Conservation (phyloP, 2,329 filamentous ascomycete genomes). For the Diaporthe longicolla region DNA sequence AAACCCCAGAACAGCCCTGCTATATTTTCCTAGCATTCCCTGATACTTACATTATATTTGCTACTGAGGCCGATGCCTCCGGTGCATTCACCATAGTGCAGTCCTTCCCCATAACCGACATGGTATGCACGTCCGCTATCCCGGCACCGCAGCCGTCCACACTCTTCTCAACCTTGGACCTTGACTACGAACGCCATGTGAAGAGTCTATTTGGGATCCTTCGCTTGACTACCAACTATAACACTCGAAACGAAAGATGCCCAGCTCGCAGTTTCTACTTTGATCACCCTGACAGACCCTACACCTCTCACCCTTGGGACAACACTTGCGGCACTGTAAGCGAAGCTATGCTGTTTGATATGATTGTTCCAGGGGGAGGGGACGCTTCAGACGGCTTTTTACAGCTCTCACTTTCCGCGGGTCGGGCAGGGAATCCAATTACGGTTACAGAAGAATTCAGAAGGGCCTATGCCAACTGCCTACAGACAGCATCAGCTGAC, state of each 20-base stretch:
- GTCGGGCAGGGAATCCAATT: not conserved
- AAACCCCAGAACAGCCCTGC: not conserved
- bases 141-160: too few species aligned
- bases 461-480: not conserved
- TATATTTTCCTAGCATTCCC: not conserved
- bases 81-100: not conserved
- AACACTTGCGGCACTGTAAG: not conserved
- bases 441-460: not conserved
- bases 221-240: too few species aligned
- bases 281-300: too few species aligned
- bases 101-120: not conserved
- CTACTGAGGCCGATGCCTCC: not conserved
- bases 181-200: too few species aligned
- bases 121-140: accelerated
- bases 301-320: too few species aligned
- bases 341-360: not conserved
- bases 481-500: not conserved
- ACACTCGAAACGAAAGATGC: too few species aligned
- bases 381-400: not conserved
- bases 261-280: too few species aligned
- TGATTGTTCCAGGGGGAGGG: not conserved
- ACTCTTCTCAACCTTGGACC: too few species aligned
- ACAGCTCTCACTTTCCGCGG: not conserved
- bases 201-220: too few species aligned
- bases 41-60: not conserved